These are phyloP conservation scores for Pharnaceum exiguum DNA, from an alignment of 148 eudicot genomes.

Conservation along the genomic window DNA sequence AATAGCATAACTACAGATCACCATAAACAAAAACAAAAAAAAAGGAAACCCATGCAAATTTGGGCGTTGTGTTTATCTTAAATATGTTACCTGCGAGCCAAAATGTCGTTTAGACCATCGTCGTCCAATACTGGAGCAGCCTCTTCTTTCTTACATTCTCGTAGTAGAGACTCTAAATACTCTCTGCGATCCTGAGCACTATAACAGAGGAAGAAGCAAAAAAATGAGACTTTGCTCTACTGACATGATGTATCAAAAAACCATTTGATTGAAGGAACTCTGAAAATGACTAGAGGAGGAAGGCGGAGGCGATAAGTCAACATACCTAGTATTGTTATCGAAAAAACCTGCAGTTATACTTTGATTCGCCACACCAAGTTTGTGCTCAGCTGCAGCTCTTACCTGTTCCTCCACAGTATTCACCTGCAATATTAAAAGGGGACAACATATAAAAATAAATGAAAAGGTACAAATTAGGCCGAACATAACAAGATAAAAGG, in stretches of 20 bases:
- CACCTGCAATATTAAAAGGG: slow-evolving; percentile 38
- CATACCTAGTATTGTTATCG: slow-evolving; percentile 93
- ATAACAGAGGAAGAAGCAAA: slow-evolving; percentile 16
- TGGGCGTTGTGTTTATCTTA: too few species aligned
- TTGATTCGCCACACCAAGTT: slow-evolving; percentile 98
- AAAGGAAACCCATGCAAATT: too few species aligned
- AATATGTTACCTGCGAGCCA: slow-evolving; percentile 78
- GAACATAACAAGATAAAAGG: neutral
- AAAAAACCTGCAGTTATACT: slow-evolving; percentile 99
- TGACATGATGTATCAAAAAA: neutral
- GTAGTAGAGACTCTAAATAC: slow-evolving; percentile 86
- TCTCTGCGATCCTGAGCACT: slow-evolving; percentile 99
- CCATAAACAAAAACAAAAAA: too few species aligned
- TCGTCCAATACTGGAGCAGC: slow-evolving; percentile 91
- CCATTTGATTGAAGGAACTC: neutral
- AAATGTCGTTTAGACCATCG: slow-evolving; percentile 83
- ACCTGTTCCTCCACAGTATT: slow-evolving; percentile 95
- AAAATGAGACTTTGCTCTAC: too few species aligned
- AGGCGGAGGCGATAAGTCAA: slow-evolving; percentile 1
- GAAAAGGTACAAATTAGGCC: neutral
- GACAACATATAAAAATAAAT: neutral
- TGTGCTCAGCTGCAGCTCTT: slow-evolving; percentile 98
- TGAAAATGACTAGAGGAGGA: neutral
- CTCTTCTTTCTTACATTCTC: slow-evolving; percentile 97
- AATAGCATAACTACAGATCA: too few species aligned